Conservation (phyloP, 1,139 yeast genomes). For the Taphrina flavorubra region DNA sequence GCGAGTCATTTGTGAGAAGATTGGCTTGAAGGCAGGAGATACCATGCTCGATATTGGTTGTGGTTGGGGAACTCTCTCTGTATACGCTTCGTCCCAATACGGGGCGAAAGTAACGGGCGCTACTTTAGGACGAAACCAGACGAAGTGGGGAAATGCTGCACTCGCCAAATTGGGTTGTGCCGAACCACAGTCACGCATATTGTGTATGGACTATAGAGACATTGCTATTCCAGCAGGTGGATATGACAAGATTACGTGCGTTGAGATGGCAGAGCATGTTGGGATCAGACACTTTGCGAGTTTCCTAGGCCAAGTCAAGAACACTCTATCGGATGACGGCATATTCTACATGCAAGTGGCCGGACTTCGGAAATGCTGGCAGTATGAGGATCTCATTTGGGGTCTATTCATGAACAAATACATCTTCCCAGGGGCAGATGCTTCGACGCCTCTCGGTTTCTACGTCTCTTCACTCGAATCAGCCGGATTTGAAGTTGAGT, state of each 20-base stretch:
- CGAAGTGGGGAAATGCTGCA: conserved; percentile 82
- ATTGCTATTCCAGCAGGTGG: conserved; percentile 77
- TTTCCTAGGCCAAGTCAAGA: conserved; percentile 78
- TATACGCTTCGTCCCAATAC: conserved; percentile 79
- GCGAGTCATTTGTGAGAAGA: conserved; percentile 85
- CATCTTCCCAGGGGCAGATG: conserved; percentile 97
- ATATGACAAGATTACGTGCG: conserved; percentile 85
- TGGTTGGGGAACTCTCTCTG: conserved; percentile 95
- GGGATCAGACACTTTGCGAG: conserved; percentile 83
- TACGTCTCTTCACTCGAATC: conserved; percentile 78
- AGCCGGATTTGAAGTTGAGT: conserved; percentile 83
- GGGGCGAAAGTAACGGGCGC: conserved; percentile 90
- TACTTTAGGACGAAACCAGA: conserved; percentile 88
- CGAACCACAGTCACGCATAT: conserved; percentile 71
- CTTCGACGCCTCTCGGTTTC: conserved; percentile 89
- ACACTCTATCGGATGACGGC: conserved; percentile 91
- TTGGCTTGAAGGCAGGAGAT: conserved; percentile 74
- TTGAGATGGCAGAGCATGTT: conserved; percentile 97
- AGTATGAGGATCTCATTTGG: conserved; percentile 92
- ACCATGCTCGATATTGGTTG: conserved; percentile 83
- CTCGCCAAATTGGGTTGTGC: conserved; percentile 71
- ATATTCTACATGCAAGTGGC: conserved; percentile 85
- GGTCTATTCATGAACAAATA: conserved; percentile 96
- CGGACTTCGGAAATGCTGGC: conserved; percentile 91
- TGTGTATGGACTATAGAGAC: conserved; percentile 89